Evolutionary conservation across 768 basidiomycete species (phyloP).

Genomic region (Lanmaoa pseudosensibilis): DNA sequence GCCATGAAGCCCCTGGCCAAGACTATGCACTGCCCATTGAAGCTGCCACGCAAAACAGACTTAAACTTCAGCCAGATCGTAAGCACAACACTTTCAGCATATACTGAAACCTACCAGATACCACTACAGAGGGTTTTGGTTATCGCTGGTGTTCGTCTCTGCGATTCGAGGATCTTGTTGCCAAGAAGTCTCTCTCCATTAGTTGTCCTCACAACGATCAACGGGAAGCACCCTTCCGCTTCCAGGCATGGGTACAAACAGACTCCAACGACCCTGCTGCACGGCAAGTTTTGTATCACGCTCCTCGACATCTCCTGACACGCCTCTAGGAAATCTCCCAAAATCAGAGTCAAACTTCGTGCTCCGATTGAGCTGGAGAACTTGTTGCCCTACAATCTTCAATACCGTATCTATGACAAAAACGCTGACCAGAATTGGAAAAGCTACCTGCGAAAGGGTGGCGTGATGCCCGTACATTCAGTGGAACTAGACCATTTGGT

Average conservation of each 20-base stretch:
- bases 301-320: constrained; percentile 4
- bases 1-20: constrained; percentile 76
- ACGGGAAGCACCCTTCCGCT: constrained; percentile 86
- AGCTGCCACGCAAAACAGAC: constrained; percentile 75
- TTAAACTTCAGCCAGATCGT: constrained; percentile 93
- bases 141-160: constrained; percentile 91
- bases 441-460: constrained; percentile 90
- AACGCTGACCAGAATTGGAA: constrained; percentile 92
- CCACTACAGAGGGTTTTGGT: constrained; percentile 81
- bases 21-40: constrained; percentile 90
- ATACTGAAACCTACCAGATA: constrained; percentile 2
- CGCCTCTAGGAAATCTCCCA: constrained; percentile 70
- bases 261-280: constrained; percentile 56
- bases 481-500: constrained; percentile 90
- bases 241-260: constrained; percentile 88
- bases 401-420: constrained; percentile 97
- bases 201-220: constrained; percentile 82
- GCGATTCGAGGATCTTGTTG: constrained; percentile 85
- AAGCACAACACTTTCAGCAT: constrained; percentile 30
- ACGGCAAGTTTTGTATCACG: constrained; percentile 43
- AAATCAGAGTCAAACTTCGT: constrained; percentile 79
- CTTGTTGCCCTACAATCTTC: constrained; percentile 87
- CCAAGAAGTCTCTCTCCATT: constrained; percentile 68
- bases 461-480: constrained; percentile 94
- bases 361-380: constrained; percentile 97